Base-by-base conservation (phyloP, 2,329 filamentous ascomycete genomes). In the Lachnellula hyalina region DNA sequence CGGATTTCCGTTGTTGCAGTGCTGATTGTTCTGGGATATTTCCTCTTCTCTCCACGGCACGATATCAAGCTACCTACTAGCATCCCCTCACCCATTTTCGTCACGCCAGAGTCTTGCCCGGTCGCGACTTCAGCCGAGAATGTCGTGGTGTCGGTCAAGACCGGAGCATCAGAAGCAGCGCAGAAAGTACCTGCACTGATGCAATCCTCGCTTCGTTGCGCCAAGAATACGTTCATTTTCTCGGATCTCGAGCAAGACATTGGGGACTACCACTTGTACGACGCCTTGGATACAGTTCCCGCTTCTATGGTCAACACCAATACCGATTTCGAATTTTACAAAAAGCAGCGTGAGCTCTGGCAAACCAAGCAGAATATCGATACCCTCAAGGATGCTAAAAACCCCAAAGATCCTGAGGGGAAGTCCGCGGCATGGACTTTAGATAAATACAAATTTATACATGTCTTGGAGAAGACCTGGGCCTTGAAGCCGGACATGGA, bases 401-500 rank as follows among this genome's bases (percentile, higher is more conserved):
- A 53, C 23, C 60, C 55, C 36, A 17, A 40, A 7, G 68, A 71
- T 35, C 64, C 63, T 34, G 58, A 64, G 5, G 68, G 65, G 53
- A 53, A 70, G 54, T 57, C 63, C 57, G 71, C 75, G 25, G 73
- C 73, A 1, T 83, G 80, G 81, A 73, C 70, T 7, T 68, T 84
- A 36, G 81, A 84, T 71, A 83, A 82, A 70, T 84, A 82, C 71
- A 84, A 84, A 69, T 82, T 81, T 64, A 70, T 82, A 40, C 80
- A 82, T 64, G 80, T 82, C 61, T 74, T 80, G 17, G 76, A 81
- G 67, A 81, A 80, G 68, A 68, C 76, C 0, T 83, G 76, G 64
- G 63, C 67, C n/a, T 65, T 77, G 67, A 74, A 75, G 19, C 79
- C 80, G 11, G 63, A 73, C 54, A 76, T 76, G 57, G 77, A 82